Base-by-base conservation (phyloP, 2,329 filamentous ascomycete species). In the Cryoendolithus antarcticus region DNA sequence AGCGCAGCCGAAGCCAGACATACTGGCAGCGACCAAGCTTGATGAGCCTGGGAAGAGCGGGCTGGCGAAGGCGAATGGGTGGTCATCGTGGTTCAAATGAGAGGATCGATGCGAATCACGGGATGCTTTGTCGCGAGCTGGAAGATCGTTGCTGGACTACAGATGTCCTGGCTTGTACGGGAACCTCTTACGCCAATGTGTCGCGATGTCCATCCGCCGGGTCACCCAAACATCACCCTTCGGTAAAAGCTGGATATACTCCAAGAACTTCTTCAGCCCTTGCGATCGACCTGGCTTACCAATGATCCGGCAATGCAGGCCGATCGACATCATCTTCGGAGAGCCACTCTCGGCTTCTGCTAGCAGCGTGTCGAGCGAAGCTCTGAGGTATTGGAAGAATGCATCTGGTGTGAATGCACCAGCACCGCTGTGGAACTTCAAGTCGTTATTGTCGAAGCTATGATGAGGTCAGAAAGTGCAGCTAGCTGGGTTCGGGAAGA, bases 211-310 rank as follows among this genome's bases (percentile, higher is more conserved):
- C 39, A 53, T 51, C 38, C 62, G 48, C 6, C 61, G 66, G 4
- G 63, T 61, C 5, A 67, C 61, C 64, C 64, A 67, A 4, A 67
- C 63, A 8, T 53, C 60, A 35, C 58, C 55, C 42, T 64, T 63
- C 40, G 57, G 52, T 19, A 19, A 19, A 19, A 19, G 5, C 3
- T 51, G 48, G 30, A 63, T 46, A 38, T 63, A 64, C 45, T 55
- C 41, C 53, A 62, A 60, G 45, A 64, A 64, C 31, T 57, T 62
- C n/a, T 60, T 40, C 31, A 64, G 43, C 1, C 58, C 60, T 42
- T 64, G 60, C 4, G 54, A 58, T 13, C 62, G 44, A 0, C 62
- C 62, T 3, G 62, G 56, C 40, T 64, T 64, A 2, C 62, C 62
- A 1, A 60, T 58, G 34, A 65, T 64, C 6, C 62, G 53, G 8